These are phyloP conservation scores for Crepidotus variabilis DNA, from an alignment of 768 basidiomycete genomes.

Conservation along the genomic window DNA sequence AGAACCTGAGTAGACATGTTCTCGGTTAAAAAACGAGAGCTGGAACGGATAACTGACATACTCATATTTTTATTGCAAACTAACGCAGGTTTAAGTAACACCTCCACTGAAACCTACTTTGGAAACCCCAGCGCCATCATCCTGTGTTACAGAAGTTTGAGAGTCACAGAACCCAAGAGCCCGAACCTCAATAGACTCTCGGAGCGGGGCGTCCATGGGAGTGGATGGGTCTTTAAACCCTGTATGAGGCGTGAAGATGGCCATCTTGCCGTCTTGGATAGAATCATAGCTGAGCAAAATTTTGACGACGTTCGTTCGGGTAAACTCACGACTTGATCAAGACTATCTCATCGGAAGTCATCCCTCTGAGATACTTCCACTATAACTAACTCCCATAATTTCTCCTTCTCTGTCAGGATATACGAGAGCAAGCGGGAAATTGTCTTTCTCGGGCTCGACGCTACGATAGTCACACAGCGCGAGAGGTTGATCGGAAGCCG, in stretches of 20 bases:
- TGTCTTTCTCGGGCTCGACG: conserved; percentile 37
- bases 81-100: too few relatives aligned
- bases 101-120: too few relatives aligned
- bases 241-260: conserved; percentile 58
- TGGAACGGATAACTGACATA: too few relatives aligned
- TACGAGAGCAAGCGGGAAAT: conserved; percentile 39
- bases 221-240: conserved; percentile 54
- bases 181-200: conserved; percentile 61
- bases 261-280: conserved; percentile 41
- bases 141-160: too few relatives aligned
- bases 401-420: conserved; percentile 52
- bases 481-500: conserved; percentile 49
- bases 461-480: conserved; percentile 48
- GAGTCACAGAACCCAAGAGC: conserved; percentile 62
- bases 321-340: conserved; percentile 49
- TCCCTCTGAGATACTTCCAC: conserved; percentile 44
- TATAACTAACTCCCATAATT: conserved; percentile 42
- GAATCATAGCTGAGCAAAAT: conserved; percentile 22
- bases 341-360: conserved; percentile 47
- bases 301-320: not conserved
- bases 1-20: too few relatives aligned
- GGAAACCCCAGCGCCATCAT: too few relatives aligned
- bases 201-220: conserved; percentile 41
- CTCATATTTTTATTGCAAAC: too few relatives aligned
- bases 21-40: too few relatives aligned